A percentile compares a stretch with the other conserved stretches of the same genome.
phyloP scores from a whole-genome alignment of 1,139 yeast genomes.

The Taphrina flavorubra region DNA sequence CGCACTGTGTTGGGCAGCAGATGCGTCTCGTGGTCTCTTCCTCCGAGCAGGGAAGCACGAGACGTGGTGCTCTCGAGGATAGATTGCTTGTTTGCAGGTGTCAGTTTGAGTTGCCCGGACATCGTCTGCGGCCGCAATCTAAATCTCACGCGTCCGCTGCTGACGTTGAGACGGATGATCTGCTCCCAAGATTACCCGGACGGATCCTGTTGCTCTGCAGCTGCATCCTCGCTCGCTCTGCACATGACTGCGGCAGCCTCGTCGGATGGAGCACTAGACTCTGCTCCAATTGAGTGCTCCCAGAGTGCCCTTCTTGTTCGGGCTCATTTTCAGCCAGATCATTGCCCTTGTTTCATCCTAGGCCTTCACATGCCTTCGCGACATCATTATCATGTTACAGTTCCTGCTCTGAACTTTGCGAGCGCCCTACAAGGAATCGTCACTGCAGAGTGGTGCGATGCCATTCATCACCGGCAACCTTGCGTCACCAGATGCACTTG shows the following conservation, averaged over 20 bases:
- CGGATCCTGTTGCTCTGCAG: neutral
- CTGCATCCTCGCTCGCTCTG: neutral
- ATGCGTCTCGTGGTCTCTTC: slow-evolving; percentile 1
- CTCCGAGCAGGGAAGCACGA: neutral
- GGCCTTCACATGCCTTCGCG: neutral
- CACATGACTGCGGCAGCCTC: neutral
- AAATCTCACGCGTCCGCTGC: slow-evolving; percentile 2
- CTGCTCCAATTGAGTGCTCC: neutral
- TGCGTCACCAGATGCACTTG: no score
- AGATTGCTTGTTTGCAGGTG: slow-evolving; percentile 21
- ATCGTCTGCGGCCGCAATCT: slow-evolving; percentile 9
- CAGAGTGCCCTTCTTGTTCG: neutral
- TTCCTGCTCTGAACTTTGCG: no score
- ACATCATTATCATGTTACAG: neutral
- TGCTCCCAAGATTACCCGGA: slow-evolving; percentile 1
- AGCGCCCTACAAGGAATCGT: no score
- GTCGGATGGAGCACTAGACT: neutral
- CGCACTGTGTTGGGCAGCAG: neutral
- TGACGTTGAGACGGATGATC: neutral
- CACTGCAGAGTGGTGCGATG: no score
- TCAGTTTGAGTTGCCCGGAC: slow-evolving; percentile 7
- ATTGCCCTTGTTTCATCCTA: slow-evolving; percentile 1
- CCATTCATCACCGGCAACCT: no score
- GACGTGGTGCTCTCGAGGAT: slow-evolving; percentile 10
- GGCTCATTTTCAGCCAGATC: neutral